These are phyloP conservation scores for Strigomonas culicis DNA, from an alignment of 208 protist genomes.

Conservation along the genomic window DNA sequence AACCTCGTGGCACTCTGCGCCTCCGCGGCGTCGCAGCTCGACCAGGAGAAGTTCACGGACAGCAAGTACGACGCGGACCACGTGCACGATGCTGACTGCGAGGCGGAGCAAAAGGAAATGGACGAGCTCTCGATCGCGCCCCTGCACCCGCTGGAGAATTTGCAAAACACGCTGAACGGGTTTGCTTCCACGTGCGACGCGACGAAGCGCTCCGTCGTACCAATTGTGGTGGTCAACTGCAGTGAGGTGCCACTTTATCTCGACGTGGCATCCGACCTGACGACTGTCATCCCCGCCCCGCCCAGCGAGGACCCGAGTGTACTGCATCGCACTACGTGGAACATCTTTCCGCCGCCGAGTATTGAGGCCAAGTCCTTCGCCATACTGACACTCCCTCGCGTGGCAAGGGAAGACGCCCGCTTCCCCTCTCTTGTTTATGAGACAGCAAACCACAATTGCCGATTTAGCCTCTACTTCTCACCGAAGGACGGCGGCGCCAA, in stretches of 20 bases:
- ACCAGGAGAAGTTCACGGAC: conserved; percentile 46
- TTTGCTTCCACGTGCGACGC: background rate
- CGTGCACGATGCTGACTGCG: background rate
- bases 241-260: conserved; percentile 21
- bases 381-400: conserved; percentile 14
- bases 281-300: background rate
- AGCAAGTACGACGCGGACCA: conserved; percentile 29
- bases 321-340: conserved; percentile 30
- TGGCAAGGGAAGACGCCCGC: background rate
- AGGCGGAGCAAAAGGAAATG: background rate
- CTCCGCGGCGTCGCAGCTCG: conserved; percentile 24
- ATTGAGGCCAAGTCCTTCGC: conserved; percentile 34
- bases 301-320: conserved; percentile 17
- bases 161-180: background rate
- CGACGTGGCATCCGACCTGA: background rate
- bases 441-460: conserved; percentile 28
- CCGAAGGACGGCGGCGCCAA: background rate
- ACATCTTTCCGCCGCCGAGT: conserved; percentile 41
- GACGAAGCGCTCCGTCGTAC: background rate
- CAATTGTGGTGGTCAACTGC: conserved; percentile 24
- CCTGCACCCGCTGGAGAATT: background rate
- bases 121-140: background rate
- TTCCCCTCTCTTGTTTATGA: conserved; percentile 29
- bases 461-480: conserved; percentile 23
- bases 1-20: conserved; percentile 36